Percentiles rank a stretch among this genome's conserved stretches.
phyloP scores from a whole-genome alignment of 352 stramenopile genomes.

The Hyaloperonospora brassicae region DNA sequence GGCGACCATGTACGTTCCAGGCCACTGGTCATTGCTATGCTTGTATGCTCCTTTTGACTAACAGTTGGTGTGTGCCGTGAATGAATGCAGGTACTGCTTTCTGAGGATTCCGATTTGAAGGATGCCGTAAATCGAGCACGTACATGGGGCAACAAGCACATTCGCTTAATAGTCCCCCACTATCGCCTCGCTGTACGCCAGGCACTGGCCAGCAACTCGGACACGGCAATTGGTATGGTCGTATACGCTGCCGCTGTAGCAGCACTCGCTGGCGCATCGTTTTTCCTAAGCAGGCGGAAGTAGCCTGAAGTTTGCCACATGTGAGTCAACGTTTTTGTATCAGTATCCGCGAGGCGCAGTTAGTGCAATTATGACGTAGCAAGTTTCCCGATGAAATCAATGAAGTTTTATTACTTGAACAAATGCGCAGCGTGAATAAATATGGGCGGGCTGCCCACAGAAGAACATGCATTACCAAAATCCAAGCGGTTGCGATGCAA shows the following conservation, averaged over 20 bases:
- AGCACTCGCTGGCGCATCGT: slow-evolving; percentile 67
- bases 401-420: slow-evolving; percentile 21
- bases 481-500: background rate
- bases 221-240: slow-evolving; percentile 61
- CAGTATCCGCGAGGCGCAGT: background rate
- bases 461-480: background rate
- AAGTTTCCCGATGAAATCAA: slow-evolving; percentile 11
- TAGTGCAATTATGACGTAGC: background rate
- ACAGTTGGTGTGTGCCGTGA: slow-evolving; percentile 2
- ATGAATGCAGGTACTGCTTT: slow-evolving; percentile 52
- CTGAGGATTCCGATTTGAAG: slow-evolving; percentile 72
- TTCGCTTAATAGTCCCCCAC: slow-evolving; percentile 60
- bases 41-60: slow-evolving; percentile 1
- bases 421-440: slow-evolving; percentile 30
- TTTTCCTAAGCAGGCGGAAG: slow-evolving; percentile 67
- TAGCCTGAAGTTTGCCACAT: slow-evolving; percentile 7
- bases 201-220: slow-evolving; percentile 33
- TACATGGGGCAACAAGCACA: slow-evolving; percentile 80
- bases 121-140: slow-evolving; percentile 67
- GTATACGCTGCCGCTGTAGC: slow-evolving; percentile 71
- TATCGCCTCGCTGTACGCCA: slow-evolving; percentile 38
- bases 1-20: slow-evolving; percentile 50
- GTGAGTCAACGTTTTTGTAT: slow-evolving; percentile 1
- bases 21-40: background rate
- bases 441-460: slow-evolving; percentile 18